phyloP scores from a whole-genome alignment of 208 protist genomes.

The Trichomonas tenax region DNA sequence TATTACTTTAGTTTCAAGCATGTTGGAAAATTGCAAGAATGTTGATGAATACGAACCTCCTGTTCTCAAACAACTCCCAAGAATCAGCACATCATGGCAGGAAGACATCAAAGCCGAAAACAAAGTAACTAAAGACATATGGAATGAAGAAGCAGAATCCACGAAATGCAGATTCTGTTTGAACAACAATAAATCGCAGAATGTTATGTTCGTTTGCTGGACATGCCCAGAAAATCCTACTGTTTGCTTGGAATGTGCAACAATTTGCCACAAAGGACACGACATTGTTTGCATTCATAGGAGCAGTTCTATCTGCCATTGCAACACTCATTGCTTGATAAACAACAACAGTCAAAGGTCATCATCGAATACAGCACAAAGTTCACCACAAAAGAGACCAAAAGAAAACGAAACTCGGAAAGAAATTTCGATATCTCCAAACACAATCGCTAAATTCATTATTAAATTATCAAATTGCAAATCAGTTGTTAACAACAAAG shows the following conservation, averaged over 20 bases:
- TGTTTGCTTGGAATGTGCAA: neutral
- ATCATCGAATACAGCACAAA: too few species aligned
- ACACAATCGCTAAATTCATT: neutral
- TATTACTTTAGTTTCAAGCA: neutral
- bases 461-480: neutral
- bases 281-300: neutral
- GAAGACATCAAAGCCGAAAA: neutral
- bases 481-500: neutral
- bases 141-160: neutral
- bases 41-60: neutral
- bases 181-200: neutral
- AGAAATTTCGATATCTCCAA: neutral
- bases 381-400: neutral
- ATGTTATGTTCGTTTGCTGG: neutral
- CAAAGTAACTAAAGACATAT: neutral
- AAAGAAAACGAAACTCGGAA: neutral
- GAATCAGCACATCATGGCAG: neutral
- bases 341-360: neutral
- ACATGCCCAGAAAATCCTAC: neutral
- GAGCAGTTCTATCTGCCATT: neutral
- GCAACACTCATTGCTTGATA: neutral
- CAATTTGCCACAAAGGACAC: neutral
- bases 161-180: neutral
- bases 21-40: neutral
- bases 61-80: neutral